phyloP scores from a whole-genome alignment of 305 asterid species.

The Plantago coronopus region DNA sequence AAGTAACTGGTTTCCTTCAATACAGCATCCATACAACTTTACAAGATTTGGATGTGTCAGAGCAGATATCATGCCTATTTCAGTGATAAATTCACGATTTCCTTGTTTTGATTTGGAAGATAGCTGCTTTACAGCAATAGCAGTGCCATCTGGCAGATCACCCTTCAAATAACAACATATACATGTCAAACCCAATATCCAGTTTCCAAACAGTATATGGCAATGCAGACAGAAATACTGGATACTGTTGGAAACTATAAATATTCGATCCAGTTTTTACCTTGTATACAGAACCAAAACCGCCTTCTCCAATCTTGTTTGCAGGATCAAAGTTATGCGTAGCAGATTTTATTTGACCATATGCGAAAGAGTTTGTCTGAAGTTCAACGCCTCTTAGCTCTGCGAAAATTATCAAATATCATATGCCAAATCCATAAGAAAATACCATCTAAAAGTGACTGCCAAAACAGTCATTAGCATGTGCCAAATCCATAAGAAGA shows the following conservation, averaged over 20 bases:
- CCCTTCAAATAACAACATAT: slow-evolving; percentile 29
- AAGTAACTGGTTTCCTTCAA: slow-evolving; percentile 45
- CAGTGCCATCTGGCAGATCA: slow-evolving; percentile 26
- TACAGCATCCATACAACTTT: slow-evolving; percentile 46
- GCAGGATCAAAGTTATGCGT: slow-evolving; percentile 41
- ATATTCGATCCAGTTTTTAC: slow-evolving; percentile 14
- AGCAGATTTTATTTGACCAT: slow-evolving; percentile 44
- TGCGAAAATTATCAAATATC: background rate
- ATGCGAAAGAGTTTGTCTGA: slow-evolving; percentile 37
- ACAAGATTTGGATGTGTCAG: slow-evolving; percentile 50
- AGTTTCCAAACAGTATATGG: background rate
- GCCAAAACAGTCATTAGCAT: too few relatives aligned
- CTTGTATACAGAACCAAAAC: slow-evolving; percentile 57
- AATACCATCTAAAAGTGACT: too few relatives aligned
- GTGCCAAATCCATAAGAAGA: too few relatives aligned
- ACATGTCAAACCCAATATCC: slow-evolving; percentile 6
- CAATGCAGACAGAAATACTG: background rate
- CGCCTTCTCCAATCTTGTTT: slow-evolving; percentile 60
- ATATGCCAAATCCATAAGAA: too few relatives aligned
- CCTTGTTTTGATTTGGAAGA: slow-evolving; percentile 24
- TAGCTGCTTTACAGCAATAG: slow-evolving; percentile 20
- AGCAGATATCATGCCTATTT: slow-evolving; percentile 34
- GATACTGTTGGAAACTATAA: background rate
- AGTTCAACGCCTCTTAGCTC: slow-evolving; percentile 41
- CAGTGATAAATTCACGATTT: slow-evolving; percentile 24